These are phyloP conservation scores for Citrus reticulata DNA, from an alignment of 345 rosid species.

Conservation along the genomic window DNA sequence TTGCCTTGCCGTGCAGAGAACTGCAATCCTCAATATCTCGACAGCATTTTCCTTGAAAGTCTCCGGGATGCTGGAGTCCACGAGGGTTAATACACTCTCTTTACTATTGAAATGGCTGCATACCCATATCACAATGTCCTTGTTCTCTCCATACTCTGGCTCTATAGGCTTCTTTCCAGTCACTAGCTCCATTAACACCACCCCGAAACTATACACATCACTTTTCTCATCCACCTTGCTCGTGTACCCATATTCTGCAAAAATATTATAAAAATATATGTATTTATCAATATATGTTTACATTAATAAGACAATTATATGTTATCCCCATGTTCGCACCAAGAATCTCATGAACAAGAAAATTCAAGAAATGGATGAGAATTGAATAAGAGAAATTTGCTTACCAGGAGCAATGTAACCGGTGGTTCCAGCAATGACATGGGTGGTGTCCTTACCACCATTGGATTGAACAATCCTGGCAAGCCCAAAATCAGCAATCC, in stretches of 20 bases:
- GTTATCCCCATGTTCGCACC: neutral
- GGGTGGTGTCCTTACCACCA: constrained; percentile 57
- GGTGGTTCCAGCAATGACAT: constrained; percentile 76
- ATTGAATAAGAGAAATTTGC: neutral
- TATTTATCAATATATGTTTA: no score
- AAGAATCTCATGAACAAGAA: neutral
- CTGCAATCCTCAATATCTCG: constrained; percentile 63
- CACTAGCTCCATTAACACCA: constrained; percentile 86
- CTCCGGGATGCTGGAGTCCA: constrained; percentile 63
- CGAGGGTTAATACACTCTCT: constrained; percentile 47
- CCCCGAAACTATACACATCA: constrained; percentile 94
- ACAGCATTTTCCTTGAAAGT: constrained; percentile 57
- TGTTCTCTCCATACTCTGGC: constrained; percentile 69
- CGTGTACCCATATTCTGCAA: constrained; percentile 85
- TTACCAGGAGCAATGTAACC: constrained; percentile 99
- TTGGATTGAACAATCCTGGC: constrained; percentile 74
- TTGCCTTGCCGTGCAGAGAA: constrained; percentile 56
- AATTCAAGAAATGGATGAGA: neutral
- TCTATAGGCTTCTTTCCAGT: constrained; percentile 83
- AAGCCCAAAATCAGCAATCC: constrained; percentile 95
- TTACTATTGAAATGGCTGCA: constrained; percentile 51
- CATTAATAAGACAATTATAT: neutral
- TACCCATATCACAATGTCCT: constrained; percentile 78
- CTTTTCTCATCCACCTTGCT: constrained; percentile 80
- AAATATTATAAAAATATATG: neutral